Conservation (phyloP, 2,329 filamentous ascomycete species). For the Phaeosphaeriaceae sp. region DNA sequence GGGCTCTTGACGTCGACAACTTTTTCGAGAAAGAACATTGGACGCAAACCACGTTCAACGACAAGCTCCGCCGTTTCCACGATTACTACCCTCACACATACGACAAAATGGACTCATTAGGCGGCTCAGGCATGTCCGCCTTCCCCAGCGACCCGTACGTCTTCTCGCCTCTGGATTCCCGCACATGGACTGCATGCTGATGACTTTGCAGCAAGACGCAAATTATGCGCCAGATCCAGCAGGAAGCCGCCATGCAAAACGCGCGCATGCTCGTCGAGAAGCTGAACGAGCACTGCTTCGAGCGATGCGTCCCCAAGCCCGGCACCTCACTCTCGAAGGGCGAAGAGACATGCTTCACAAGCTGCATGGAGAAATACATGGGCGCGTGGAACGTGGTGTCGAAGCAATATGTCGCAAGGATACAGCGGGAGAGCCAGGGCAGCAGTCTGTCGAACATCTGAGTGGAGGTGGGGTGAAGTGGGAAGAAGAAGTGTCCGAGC, state of each 20-base stretch:
- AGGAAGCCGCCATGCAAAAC: constrained; percentile 60
- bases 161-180: background rate
- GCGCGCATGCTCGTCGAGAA: constrained; percentile 61
- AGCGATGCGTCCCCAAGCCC: constrained; percentile 62
- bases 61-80: too few species aligned
- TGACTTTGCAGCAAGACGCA: constrained; percentile 47
- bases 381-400: constrained; percentile 59
- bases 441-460: background rate
- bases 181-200: background rate
- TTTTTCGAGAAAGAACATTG: constrained; percentile 23
- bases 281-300: constrained; percentile 65
- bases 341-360: constrained; percentile 58
- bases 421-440: constrained; percentile 51
- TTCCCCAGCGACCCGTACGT: constrained; percentile 44
- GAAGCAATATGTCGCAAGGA: constrained; percentile 57
- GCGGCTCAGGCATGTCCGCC: constrained; percentile 32
- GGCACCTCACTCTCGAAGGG: constrained; percentile 57
- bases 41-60: constrained; percentile 2
- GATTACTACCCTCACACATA: background rate
- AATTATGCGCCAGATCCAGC: constrained; percentile 60
- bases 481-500: background rate
- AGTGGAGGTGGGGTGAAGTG: background rate
- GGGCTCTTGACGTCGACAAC: constrained; percentile 40
- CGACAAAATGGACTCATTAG: constrained; percentile 41
- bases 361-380: constrained; percentile 66